Evolutionary conservation across 1,284 basidiomycete genomes (phyloP), one percentile per base, ranked within the genome.

Genomic region (Porodaedalea pini): DNA sequence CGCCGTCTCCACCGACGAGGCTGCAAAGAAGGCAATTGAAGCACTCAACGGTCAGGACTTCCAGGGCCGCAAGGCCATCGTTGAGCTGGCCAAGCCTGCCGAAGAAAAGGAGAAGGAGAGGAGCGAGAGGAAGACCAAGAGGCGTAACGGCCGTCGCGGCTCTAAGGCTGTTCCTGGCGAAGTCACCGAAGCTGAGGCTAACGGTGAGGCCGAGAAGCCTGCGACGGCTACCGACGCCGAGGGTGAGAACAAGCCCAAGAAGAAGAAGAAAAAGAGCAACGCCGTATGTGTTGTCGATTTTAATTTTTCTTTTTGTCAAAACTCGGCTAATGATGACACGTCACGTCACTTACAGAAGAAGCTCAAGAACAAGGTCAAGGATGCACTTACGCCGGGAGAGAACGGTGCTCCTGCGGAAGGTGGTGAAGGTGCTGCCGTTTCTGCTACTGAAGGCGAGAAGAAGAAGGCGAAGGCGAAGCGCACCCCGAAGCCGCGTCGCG

Each of bases 51-150:
- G 89, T 74, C 78, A 86, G 71, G 88, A 94, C 72, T 86, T 96
- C 71, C 88, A 92, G 63, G 91, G 88, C 62, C 92, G 94, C 71
- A 79, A 79, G 72, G 83, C 95, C 71, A 86, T 90, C 72, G 81
- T 96, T 73, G 88, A 95, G 78, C 77, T 92, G 69, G 94, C 94
- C 69, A 94, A 94, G 76, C 89, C 92, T 60, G 77, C 85, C 62
- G 88, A 92, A 62, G 82, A 89, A 75, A 92, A 92, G 78, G 85
- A 88, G 77, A 86, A 83, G 75, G 90, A 83, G 73, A 86, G 79
- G 73, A 86, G 80, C 72, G 86, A 88, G 73, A 87, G 76, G 73
- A 86, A 78, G 73, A 72, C 81, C 64, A 90, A 86, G 79, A 85
- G 86, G 75, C 80, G 84, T 72, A 81, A 84, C 66, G 84, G 88